Percentiles rank a stretch among this genome's conserved stretches.
These are phyloP conservation scores for Kodamaea plutei DNA, from an alignment of 1,139 yeast genomes.

Conservation along the genomic window DNA sequence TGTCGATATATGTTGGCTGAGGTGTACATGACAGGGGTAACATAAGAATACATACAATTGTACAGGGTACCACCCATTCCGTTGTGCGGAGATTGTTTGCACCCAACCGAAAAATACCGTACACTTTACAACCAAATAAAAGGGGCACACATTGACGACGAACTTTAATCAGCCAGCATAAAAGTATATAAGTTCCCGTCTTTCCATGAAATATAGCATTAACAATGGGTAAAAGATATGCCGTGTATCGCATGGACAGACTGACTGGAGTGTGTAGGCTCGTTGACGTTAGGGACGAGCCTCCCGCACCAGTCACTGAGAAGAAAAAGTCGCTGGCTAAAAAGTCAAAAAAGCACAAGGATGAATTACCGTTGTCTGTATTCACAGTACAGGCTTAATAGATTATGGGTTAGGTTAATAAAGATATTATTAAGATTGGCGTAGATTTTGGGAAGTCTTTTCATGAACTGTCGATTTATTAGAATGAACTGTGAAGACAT, in stretches of 20 bases:
- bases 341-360: constrained; percentile 2
- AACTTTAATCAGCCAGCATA: not conserved
- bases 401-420: too few species aligned
- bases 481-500: too few species aligned
- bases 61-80: too few species aligned
- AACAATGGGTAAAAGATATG: constrained; percentile 9
- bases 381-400: not conserved
- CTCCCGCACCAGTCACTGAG: constrained; percentile 1
- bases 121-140: constrained; percentile 1
- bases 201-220: too few species aligned
- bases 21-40: too few species aligned
- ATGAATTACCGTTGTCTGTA: constrained; percentile 6
- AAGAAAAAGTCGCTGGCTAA: constrained; percentile 2
- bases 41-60: too few species aligned
- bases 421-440: too few species aligned
- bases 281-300: constrained; percentile 5
- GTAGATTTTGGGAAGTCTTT: too few species aligned
- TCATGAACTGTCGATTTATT: too few species aligned
- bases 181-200: too few species aligned
- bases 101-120: not conserved
- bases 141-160: constrained; percentile 2
- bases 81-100: too few species aligned
- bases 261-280: constrained; percentile 7
- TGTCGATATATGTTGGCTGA: too few species aligned
- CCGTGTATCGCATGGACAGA: constrained; percentile 8